Evolutionary conservation across 2,329 filamentous ascomycete species (phyloP).

Genomic region (Claviceps arundinis): DNA sequence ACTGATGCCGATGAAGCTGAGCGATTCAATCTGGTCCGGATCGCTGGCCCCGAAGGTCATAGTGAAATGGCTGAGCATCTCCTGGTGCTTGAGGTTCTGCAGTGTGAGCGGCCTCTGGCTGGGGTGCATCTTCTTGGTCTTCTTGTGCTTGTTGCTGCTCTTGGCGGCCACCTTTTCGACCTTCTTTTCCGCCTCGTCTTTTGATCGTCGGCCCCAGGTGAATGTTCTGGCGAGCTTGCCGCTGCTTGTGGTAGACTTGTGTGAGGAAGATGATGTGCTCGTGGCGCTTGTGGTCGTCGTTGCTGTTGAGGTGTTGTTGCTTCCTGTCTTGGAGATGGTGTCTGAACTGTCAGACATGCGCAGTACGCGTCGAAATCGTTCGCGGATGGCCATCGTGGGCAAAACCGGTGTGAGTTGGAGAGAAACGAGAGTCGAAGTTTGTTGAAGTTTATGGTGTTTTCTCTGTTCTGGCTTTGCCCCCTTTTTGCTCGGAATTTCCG

Average conservation of each 20-base stretch:
- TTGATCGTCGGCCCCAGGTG: slow-evolving; percentile 15
- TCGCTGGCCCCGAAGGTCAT: slow-evolving; percentile 31
- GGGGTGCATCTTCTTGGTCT: slow-evolving; percentile 24
- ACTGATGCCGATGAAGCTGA: slow-evolving; percentile 26
- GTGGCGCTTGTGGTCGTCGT: slow-evolving; percentile 16
- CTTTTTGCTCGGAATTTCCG: neutral
- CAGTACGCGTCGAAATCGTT: slow-evolving; percentile 27
- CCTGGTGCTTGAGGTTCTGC: slow-evolving; percentile 32
- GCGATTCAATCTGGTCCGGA: slow-evolving; percentile 18
- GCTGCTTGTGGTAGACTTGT: slow-evolving; percentile 16
- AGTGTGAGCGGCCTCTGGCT: slow-evolving; percentile 31
- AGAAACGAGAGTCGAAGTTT: too few species aligned
- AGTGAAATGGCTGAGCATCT: slow-evolving; percentile 31
- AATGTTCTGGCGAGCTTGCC: slow-evolving; percentile 18
- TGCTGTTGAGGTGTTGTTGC: slow-evolving; percentile 7
- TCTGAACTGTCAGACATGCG: slow-evolving; percentile 22
- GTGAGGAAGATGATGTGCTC: slow-evolving; percentile 16
- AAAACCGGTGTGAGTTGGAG: neutral
- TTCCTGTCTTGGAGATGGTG: slow-evolving; percentile 19
- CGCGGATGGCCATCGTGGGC: slow-evolving; percentile 27
- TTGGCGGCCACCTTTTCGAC: neutral
- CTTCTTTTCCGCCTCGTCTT: slow-evolving; percentile 9
- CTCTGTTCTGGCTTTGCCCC: neutral
- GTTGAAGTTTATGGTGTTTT: neutral
- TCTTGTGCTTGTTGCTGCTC: slow-evolving; percentile 9